Conservation (phyloP, 345 rosid genomes). For the Bruguiera sexangula region DNA sequence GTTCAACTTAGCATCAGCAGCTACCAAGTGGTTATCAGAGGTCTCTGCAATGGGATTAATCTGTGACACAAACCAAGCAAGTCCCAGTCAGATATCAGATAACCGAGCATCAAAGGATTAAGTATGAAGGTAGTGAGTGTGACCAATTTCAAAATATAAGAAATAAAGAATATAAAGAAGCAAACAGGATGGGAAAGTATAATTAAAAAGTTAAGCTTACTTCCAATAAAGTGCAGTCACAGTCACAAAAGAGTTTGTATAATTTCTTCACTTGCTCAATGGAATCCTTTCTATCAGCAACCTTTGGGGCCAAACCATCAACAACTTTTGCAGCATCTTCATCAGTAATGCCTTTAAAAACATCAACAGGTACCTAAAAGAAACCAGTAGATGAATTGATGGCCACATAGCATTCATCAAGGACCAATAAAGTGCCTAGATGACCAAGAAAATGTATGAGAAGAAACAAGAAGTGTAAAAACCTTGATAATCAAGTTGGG, state of each 20-base stretch:
- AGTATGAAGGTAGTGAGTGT: background rate
- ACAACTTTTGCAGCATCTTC: slow-evolving; percentile 97
- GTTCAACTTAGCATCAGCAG: slow-evolving; percentile 99
- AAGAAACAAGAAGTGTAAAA: slow-evolving; percentile 5
- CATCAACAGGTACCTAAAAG: slow-evolving; percentile 85
- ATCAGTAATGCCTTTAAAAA: slow-evolving; percentile 88
- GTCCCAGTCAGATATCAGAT: slow-evolving; percentile 11
- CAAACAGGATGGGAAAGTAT: too few species aligned
- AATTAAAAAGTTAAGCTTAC: slow-evolving; percentile 43
- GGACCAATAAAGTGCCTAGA: slow-evolving; percentile 8
- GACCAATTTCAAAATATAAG: background rate
- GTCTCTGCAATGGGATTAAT: slow-evolving; percentile 98
- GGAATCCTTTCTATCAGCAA: slow-evolving; percentile 70
- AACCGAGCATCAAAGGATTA: background rate
- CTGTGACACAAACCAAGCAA: slow-evolving; percentile 33
- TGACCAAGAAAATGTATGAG: slow-evolving; percentile 13
- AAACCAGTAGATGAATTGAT: slow-evolving; percentile 18
- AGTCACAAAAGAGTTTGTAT: slow-evolving; percentile 72
- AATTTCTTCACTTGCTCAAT: slow-evolving; percentile 98
- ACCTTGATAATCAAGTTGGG: slow-evolving; percentile 98
- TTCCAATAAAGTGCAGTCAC: slow-evolving; percentile 95
- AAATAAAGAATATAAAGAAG: background rate
- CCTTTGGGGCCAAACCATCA: slow-evolving; percentile 87
- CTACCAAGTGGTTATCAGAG: slow-evolving; percentile 74
- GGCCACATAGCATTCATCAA: slow-evolving; percentile 8